Evolutionary conservation across 768 basidiomycete species (phyloP).

Genomic region (Lactifluus pinguis): DNA sequence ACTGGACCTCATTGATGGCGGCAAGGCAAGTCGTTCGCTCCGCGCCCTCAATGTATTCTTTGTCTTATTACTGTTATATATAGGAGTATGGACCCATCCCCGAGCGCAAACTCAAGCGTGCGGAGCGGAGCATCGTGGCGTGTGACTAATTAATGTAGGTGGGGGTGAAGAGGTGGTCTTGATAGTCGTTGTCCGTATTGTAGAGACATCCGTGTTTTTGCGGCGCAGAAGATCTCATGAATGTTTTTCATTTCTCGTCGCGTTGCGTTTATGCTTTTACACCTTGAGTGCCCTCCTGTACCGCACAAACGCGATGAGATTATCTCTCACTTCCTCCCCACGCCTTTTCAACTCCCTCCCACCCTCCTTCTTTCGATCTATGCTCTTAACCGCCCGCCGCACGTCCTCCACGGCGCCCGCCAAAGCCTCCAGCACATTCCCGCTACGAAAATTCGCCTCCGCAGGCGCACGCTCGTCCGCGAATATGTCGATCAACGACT

Average conservation of each 20-base stretch:
- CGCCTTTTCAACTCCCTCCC: conserved; percentile 55
- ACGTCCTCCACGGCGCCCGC: conserved; percentile 52
- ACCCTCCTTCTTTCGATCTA: conserved; percentile 59
- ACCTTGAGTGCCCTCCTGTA: conserved; percentile 54
- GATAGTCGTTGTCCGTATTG: no score
- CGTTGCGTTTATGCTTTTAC: conserved; percentile 14
- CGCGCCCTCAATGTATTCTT: not conserved
- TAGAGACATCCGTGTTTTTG: no score
- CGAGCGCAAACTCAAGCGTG: not conserved
- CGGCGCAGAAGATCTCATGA: no score
- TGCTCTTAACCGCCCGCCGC: conserved; percentile 50
- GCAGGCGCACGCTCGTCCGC: conserved; percentile 78
- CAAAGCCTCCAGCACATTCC: conserved; percentile 46
- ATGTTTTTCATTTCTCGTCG: no score
- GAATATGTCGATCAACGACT: conserved; percentile 80
- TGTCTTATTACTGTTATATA: not conserved
- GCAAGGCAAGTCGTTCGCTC: conserved; percentile 7
- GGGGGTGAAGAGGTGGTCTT: not conserved
- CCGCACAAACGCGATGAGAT: conserved; percentile 64
- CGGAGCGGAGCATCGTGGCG: not conserved
- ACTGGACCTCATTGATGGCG: conserved; percentile 36
- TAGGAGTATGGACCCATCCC: not conserved
- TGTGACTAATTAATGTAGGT: not conserved
- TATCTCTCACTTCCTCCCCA: conserved; percentile 71
- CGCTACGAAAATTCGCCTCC: conserved; percentile 71